Evolutionary conservation across 192 early-diverging fungal species (phyloP), one percentile per base, ranked within the genome.

Genomic region (Geranomyces variabilis): DNA sequence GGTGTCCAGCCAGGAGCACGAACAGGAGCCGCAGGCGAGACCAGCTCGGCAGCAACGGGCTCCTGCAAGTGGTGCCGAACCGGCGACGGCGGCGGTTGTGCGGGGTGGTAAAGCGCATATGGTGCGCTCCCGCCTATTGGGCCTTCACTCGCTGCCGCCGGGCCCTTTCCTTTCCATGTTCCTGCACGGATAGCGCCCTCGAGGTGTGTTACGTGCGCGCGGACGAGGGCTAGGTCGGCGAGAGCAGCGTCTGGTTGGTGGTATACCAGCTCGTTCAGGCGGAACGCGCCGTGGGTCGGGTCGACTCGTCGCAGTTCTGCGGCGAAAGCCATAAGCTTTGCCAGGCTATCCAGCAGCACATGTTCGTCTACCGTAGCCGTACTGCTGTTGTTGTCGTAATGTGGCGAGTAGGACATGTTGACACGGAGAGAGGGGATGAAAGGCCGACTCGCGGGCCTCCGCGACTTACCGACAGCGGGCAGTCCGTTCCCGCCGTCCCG

Each of bases 321-420:
- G 4, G 69, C 69, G 21, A 70, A 21, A 9, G 69, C 63, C 28
- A 70, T 9, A n/a, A 70, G 69, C 19, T 36, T 22, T 17, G 55
- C 55, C n/a, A 70, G 41, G 43, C 34, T 61, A 7, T 70, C 69
- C 13, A 60, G 56, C 34, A 70, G 69, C 0, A 61, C 36, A 41
- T 41, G 36, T 10, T 41, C 36, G 5, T 41, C 36, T 10, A 10
- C 36, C 10, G 36, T 7, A 3, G 36, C 36, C 10, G 36, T 7
- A 3, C 5, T 41, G 36, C 36, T 41, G 36, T 41, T 41, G 36
- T 10, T 10, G 36, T 10, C 10, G 36, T 41, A 10, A 10, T 41
- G 36, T 10, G 3, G 36, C 3, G 36, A 41, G 36, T 7, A 41
- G 36, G 36, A 3, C 36, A 41, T 41, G 3, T 41, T 3, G 36